phyloP scores from a whole-genome alignment of 768 basidiomycete species.

The Naematelia aurantialba region DNA sequence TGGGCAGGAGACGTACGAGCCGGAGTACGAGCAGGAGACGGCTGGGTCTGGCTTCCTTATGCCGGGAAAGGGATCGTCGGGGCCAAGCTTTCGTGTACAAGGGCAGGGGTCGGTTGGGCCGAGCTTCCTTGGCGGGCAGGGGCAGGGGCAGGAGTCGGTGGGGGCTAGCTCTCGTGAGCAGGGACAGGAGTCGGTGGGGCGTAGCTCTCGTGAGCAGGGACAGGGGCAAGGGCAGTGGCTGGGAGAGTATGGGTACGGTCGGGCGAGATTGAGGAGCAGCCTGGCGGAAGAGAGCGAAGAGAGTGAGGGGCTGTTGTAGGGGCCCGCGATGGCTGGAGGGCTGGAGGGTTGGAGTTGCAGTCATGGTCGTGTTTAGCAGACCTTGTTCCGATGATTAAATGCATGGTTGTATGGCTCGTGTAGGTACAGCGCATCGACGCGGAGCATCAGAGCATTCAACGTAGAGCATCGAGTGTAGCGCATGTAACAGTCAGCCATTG shows the following conservation, averaged over 20 bases:
- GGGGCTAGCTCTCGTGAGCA: background rate
- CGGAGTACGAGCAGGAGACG: background rate
- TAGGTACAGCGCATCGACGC: background rate
- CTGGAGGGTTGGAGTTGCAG: background rate
- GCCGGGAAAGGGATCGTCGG: background rate
- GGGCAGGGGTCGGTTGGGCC: background rate
- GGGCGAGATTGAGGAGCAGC: background rate
- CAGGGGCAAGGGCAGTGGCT: conserved; percentile 3
- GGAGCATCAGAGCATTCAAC: no score
- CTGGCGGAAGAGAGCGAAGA: conserved; percentile 18
- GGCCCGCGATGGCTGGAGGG: background rate
- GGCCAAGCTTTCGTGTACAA: background rate
- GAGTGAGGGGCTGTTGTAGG: conserved; percentile 24
- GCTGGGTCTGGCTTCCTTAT: background rate
- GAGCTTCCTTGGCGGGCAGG: background rate
- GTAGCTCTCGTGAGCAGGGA: no score
- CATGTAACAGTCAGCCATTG: no score
- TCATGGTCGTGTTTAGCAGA: background rate
- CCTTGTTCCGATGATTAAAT: background rate
- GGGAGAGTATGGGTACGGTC: conserved; percentile 7
- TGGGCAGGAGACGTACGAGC: background rate
- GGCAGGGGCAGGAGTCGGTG: background rate
- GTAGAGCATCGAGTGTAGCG: no score
- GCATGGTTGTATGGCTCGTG: conserved; percentile 1
- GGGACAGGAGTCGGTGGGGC: background rate